Base-by-base conservation (phyloP, 768 basidiomycete species). In the Phylloporus sp. region DNA sequence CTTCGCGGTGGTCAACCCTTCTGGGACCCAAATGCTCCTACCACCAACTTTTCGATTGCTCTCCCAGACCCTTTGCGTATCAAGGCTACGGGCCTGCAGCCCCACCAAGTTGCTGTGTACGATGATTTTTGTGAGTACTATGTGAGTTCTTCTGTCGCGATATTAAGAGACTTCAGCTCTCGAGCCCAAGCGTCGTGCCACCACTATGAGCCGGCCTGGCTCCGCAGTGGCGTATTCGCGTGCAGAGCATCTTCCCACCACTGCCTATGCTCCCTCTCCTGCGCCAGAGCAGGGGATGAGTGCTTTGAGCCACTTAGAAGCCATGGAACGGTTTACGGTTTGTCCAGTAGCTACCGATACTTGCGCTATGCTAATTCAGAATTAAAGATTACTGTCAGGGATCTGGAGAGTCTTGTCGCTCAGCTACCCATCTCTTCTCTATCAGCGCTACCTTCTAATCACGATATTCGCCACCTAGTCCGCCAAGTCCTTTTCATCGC, bases 41-140 rank as follows among this genome's bases (percentile, higher is more conserved):
- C 74, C 15, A 80, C 88, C 8, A 85, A 79, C 53, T 88, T 91
- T 61, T 79, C 84, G 5, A 70, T 78, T 4, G 80, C 74, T 47
- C 78, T 99, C 38, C 97, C 97, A 4, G 94, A 98, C 59, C 85
- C 90, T 24, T 74, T 99, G 43, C 83, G 94, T 32, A 81, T 98
- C 67, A 88, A 90, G 62, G 75, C 84, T 11, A 82, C 76, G 39
- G 97, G 97, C 34, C 73, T 99, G 10, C 86, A 91, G 55, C 74
- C 80, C 18, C 81, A 85, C 57, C 97, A 99, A 69, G 72, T 85
- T 31, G 80, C 82, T 42, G 93, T 99, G 11, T 99, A 99, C 70
- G 94, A 97, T 59, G 97, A 99, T 65, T 98, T 99, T 58, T 86
- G 92, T 82, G 62, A 59, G 72, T 68, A 31, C 8, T 16, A 18